Base-by-base conservation (phyloP, 768 basidiomycete species). In the Boletus speciosus region DNA sequence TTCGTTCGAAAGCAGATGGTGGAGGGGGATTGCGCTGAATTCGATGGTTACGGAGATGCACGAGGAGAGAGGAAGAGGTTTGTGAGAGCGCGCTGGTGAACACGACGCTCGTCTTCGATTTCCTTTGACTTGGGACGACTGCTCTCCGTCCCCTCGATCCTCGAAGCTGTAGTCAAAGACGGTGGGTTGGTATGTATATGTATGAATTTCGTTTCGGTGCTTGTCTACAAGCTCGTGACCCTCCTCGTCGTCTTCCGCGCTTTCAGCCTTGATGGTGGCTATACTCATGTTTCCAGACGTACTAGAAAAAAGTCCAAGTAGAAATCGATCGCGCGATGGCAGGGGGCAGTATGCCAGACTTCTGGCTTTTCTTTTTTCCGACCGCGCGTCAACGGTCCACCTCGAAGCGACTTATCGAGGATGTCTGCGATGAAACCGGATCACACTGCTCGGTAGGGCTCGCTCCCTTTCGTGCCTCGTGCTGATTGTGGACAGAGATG, bases 51-150 rank as follows among this genome's bases (percentile, higher is more conserved):
- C 54, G 8, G 59, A 63, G 49, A 53, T 64, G 61, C 14, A 67
- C 16, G 62, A 68, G 54, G 54, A 49, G 10, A 60, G 64, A 57
- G 37, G 67, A 73, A 34, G 67, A 66, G 37, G 50, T 42, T 45
- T 4, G 57, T 59, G 4, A 69, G 68, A 66, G 5, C 48, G 5
- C 48, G 65, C 62, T 5, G 67, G 73, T 72, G 45, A 47, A 58
- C 38, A 19, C 27, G 3, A 12, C 16, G 11, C 19, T 29, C 11
- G 11, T 5, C 16, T 8, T 41, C 4, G n/a, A 21, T 29, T 29
- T 29, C 29, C 7, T 9, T 29, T 9, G 34, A 19, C 51, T 47
- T 15, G 34, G 1, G 11, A 29, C 1, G 42, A 10, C 42, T 25
- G 25, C 12, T 19, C 11, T 37, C 12, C 4, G 16, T 29, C 36